Base-by-base conservation (phyloP, 257 asterid species). In the Solanum rostratum region DNA sequence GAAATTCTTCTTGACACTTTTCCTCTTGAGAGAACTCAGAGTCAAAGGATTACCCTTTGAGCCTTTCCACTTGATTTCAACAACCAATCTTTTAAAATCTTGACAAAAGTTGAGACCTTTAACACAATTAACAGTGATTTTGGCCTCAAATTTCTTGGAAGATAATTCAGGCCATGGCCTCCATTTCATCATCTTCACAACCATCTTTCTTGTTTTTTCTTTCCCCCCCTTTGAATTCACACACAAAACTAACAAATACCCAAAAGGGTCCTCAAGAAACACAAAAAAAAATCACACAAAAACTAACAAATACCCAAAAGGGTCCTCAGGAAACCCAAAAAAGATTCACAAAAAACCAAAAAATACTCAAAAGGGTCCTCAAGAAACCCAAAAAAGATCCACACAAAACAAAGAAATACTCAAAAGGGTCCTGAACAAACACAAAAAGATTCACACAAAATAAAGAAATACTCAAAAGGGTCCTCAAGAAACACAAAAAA, bases 181-280 rank as follows among this genome's bases (percentile, higher is more conserved):
- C 98, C 98, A 94, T 81, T 89, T 93, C 88, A 91, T 92, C 96
- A 94, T 93, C 91, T 86, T 93, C 89, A 89, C 98, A 80, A 90
- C 97, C 97, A 93, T 94, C 50, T 57, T 49, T 41, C n/a, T 52
- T n/a, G 11, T 50, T 65, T 4, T 14, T 1, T 22, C 41, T 65
- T 9, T 14, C 1, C 37, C 57, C 39, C 37, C 57, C 39, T 45
- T 45, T 74, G 43, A 76, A 76, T 24, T 49, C 41, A 49, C 60
- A 71, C 37, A 74, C 60, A 45, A 73, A 12, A 41, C 55, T 2
- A 66, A 16, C 16, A 37, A 69, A 69, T 3, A 69, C 52, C 10
- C 49, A 66, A 66, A 66, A 66, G 76, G 76, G 49, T 68, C 27
- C 15, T 37, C 50, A 65, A 30, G 1, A 69, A 9, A 19, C 1